A percentile compares a stretch with the other conserved stretches of the same genome.
Conservation (phyloP, 306 rosid species). For the Citrullus amarus region DNA sequence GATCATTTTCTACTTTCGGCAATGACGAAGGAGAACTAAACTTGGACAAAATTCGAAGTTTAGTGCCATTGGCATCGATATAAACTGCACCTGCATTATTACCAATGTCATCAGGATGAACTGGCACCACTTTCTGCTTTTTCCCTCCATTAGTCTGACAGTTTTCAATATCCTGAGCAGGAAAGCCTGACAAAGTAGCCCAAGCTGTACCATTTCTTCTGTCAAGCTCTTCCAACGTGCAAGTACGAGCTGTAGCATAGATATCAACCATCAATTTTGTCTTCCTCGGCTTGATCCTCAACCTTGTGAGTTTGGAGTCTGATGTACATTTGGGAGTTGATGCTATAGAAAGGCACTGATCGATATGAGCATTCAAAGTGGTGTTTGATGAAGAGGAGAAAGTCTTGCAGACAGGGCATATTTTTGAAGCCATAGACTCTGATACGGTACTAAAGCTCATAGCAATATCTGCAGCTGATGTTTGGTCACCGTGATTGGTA, state of each 20-base stretch:
- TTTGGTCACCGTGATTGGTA: slow-evolving; percentile 20
- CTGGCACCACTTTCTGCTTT: slow-evolving; percentile 17
- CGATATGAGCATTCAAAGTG: slow-evolving; percentile 55
- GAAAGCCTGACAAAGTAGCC: slow-evolving; percentile 28
- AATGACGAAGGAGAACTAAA: slow-evolving; percentile 18
- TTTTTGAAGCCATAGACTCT: slow-evolving; percentile 42
- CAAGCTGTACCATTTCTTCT: slow-evolving; percentile 46
- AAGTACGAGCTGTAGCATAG: slow-evolving; percentile 27
- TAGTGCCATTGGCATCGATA: slow-evolving; percentile 41
- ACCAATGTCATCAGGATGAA: slow-evolving; percentile 19
- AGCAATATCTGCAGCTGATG: slow-evolving; percentile 31
- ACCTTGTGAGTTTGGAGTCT: slow-evolving; percentile 28
- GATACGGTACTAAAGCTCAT: slow-evolving; percentile 20
- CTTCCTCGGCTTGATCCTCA: slow-evolving; percentile 43
- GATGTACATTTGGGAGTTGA: slow-evolving; percentile 32
- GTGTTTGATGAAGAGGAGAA: slow-evolving; percentile 54
- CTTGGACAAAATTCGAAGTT: slow-evolving; percentile 41
- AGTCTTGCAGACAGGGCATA: slow-evolving; percentile 54
- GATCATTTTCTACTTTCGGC: slow-evolving; percentile 21
- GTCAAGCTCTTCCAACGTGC: slow-evolving; percentile 53
- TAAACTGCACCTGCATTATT: slow-evolving; percentile 38
- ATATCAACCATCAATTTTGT: slow-evolving; percentile 45
- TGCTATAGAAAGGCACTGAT: slow-evolving; percentile 50
- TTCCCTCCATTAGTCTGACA: slow-evolving; percentile 23
- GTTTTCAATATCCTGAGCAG: slow-evolving; percentile 23